phyloP scores from a whole-genome alignment of 768 basidiomycete species.

The Boletus huronensis region DNA sequence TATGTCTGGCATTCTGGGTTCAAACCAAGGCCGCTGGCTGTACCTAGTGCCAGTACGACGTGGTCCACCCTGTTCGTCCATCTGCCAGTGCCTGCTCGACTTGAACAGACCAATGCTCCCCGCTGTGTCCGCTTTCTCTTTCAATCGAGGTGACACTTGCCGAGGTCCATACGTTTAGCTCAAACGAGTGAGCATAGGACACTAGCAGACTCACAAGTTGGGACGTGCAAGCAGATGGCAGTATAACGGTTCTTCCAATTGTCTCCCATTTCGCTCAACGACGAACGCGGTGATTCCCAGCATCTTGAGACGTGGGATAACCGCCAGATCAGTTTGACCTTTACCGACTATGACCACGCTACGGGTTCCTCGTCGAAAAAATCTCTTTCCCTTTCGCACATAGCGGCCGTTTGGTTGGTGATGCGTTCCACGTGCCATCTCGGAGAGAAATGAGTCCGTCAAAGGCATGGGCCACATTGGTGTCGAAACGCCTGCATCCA shows the following conservation, averaged over 20 bases:
- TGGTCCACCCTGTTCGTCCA: neutral
- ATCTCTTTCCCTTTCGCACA: neutral
- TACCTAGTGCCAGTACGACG: neutral
- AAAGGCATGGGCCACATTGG: neutral
- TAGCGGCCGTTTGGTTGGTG: neutral
- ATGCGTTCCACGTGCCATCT: neutral
- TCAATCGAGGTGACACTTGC: neutral
- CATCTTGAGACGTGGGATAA: neutral
- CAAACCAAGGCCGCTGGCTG: too few relatives aligned
- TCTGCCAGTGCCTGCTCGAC: neutral
- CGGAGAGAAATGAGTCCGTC: neutral
- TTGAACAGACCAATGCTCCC: neutral
- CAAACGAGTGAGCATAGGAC: neutral
- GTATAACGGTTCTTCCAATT: neutral
- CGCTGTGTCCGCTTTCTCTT: neutral
- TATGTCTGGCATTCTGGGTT: constrained; percentile 40
- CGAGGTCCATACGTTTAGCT: neutral
- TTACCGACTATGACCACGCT: neutral
- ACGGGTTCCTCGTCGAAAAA: neutral
- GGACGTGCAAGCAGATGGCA: neutral
- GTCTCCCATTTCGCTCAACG: neutral
- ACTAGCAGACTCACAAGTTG: neutral
- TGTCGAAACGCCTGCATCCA: neutral
- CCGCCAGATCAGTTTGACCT: neutral
- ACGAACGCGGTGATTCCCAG: neutral